Conservation (phyloP, 1,284 basidiomycete genomes). For the Garcileccinum viscosum region DNA sequence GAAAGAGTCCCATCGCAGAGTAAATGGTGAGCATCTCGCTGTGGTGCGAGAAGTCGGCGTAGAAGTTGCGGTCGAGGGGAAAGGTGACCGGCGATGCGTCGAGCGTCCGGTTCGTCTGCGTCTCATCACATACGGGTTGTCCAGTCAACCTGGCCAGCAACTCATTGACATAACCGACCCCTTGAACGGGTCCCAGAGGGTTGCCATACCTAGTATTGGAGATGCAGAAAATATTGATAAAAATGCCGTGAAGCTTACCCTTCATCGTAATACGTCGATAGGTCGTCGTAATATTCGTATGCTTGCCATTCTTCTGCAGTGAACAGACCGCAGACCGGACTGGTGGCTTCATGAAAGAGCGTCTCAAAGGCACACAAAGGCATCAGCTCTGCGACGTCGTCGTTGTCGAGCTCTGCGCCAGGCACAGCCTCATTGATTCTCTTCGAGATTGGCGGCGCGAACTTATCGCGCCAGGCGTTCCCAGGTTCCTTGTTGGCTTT, state of each 20-base stretch:
- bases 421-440: slow-evolving; percentile 69
- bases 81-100: slow-evolving; percentile 71
- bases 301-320: slow-evolving; percentile 59
- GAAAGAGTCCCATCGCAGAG: slow-evolving; percentile 76
- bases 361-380: slow-evolving; percentile 83
- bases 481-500: slow-evolving; percentile 53
- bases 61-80: slow-evolving; percentile 70
- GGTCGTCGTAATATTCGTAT: slow-evolving; percentile 75
- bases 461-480: slow-evolving; percentile 60
- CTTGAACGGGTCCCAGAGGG: slow-evolving; percentile 60
- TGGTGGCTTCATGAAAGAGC: slow-evolving; percentile 57
- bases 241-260: slow-evolving; percentile 49
- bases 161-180: not conserved
- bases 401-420: slow-evolving; percentile 61
- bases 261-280: slow-evolving; percentile 79
- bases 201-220: slow-evolving; percentile 63
- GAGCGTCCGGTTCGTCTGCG: slow-evolving; percentile 83
- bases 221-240: slow-evolving; percentile 3
- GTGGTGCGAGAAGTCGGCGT: slow-evolving; percentile 85
- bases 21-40: slow-evolving; percentile 82
- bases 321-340: slow-evolving; percentile 79
- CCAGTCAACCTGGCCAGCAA: not conserved
- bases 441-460: slow-evolving; percentile 60
- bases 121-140: slow-evolving; percentile 57
- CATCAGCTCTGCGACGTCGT: slow-evolving; percentile 69